Conservation (phyloP, 805 yeast genomes). For the Candida odintsovae region DNA sequence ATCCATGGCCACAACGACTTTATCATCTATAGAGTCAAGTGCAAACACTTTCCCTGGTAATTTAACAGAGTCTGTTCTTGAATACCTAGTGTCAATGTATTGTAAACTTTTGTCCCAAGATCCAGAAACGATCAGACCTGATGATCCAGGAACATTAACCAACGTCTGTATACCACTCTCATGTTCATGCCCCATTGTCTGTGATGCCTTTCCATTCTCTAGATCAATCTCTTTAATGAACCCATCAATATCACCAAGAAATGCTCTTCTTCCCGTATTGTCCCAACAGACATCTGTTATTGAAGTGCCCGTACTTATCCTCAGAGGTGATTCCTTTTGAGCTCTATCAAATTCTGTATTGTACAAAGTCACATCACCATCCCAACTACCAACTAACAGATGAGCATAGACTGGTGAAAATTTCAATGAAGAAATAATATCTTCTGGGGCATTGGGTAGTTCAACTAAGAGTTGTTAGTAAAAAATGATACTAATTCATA, state of each 20-base stretch:
- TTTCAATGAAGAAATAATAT: constrained; percentile 37
- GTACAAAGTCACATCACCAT: constrained; percentile 40
- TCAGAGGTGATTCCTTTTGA: constrained; percentile 24
- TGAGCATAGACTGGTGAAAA: constrained; percentile 32
- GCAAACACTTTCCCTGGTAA: constrained; percentile 50
- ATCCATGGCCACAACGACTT: constrained; percentile 49
- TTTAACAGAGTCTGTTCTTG: constrained; percentile 7
- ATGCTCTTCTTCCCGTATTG: constrained; percentile 25
- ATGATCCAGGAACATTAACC: constrained; percentile 15
- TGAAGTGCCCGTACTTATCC: constrained; percentile 11
- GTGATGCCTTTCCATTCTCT: constrained; percentile 33
- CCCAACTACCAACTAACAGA: constrained; percentile 55
- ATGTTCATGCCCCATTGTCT: constrained; percentile 28
- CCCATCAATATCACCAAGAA: constrained; percentile 50
- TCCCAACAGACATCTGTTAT: constrained; percentile 20
- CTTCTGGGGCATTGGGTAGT: constrained; percentile 26
- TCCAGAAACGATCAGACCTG: constrained; percentile 41
- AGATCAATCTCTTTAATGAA: constrained; percentile 45
- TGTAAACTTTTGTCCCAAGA: constrained; percentile 57
- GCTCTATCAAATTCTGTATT: constrained; percentile 27
- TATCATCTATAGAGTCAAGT: constrained; percentile 47
- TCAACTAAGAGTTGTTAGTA: constrained; percentile 11
- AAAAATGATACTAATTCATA: no score
- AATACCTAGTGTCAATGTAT: constrained; percentile 38
- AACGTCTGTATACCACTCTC: constrained; percentile 35